Conservation (phyloP, 495 filamentous ascomycete species). For the Tuber aestivum region DNA sequence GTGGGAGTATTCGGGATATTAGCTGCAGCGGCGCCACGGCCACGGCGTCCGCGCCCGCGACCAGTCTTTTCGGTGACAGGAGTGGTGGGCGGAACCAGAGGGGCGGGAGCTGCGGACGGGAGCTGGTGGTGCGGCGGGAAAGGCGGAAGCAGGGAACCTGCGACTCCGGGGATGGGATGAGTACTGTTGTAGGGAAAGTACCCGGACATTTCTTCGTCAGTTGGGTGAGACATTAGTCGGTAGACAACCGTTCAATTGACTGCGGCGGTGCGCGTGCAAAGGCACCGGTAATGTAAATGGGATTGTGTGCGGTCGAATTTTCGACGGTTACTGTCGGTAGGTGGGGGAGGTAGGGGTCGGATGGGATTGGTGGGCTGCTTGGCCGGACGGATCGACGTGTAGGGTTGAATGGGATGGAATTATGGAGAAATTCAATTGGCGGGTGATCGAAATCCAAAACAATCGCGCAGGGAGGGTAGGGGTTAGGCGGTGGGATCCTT, state of each 20-base stretch:
- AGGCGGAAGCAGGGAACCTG: neutral
- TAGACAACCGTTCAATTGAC: neutral
- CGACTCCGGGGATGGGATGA: neutral
- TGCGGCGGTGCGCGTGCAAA: neutral
- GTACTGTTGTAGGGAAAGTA: neutral
- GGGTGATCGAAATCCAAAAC: neutral
- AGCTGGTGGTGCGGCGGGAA: constrained; percentile 22
- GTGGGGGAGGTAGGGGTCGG: neutral
- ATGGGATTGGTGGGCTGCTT: neutral
- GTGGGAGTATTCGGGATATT: constrained; percentile 32
- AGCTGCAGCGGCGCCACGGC: constrained; percentile 29
- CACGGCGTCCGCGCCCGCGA: constrained; percentile 30
- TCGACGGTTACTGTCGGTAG: neutral
- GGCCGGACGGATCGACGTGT: neutral
- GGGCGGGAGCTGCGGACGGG: constrained; percentile 23
- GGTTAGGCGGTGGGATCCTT: neutral
- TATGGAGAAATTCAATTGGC: neutral
- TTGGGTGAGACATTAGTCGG: neutral
- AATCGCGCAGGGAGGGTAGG: neutral
- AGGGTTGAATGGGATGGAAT: neutral
- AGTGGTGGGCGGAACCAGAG: constrained; percentile 28
- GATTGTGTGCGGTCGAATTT: neutral
- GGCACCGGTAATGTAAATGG: neutral
- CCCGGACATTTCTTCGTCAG: neutral
- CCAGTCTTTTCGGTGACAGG: constrained; percentile 30